phyloP scores from a whole-genome alignment of 2,329 filamentous ascomycete genomes.

The Xylariaceae sp. region DNA sequence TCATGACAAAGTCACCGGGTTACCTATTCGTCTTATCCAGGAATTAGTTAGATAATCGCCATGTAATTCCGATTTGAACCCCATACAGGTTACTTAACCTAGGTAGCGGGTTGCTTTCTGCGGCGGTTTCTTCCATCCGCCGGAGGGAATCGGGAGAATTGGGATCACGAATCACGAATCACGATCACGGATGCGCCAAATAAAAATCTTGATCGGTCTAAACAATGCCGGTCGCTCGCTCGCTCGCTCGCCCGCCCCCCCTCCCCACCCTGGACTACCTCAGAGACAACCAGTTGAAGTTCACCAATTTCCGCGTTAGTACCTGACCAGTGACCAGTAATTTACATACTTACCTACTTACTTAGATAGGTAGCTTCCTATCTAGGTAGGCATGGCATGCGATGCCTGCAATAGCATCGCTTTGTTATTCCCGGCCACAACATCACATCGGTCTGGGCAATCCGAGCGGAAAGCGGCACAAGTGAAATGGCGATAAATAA shows the following conservation, averaged over 20 bases:
- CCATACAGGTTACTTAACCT: too few relatives aligned
- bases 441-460: slow-evolving; percentile 4
- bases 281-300: neutral
- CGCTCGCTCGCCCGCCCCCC: neutral
- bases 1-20: too few relatives aligned
- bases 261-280: too few relatives aligned
- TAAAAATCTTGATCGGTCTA: neutral
- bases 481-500: slow-evolving; percentile 7
- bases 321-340: neutral
- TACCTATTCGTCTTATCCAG: too few relatives aligned
- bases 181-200: neutral
- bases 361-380: too few relatives aligned
- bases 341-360: too few relatives aligned
- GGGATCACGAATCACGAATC: too few relatives aligned
- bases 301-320: neutral
- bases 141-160: neutral
- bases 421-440: slow-evolving; percentile 16
- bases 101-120: neutral
- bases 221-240: neutral
- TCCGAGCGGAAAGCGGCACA: slow-evolving; percentile 22
- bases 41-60: too few relatives aligned
- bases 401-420: neutral
- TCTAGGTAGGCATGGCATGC: neutral
- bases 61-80: too few relatives aligned
- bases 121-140: neutral